Conservation (phyloP, 2,329 filamentous ascomycete genomes). For the Aspergillus calidoustus region DNA sequence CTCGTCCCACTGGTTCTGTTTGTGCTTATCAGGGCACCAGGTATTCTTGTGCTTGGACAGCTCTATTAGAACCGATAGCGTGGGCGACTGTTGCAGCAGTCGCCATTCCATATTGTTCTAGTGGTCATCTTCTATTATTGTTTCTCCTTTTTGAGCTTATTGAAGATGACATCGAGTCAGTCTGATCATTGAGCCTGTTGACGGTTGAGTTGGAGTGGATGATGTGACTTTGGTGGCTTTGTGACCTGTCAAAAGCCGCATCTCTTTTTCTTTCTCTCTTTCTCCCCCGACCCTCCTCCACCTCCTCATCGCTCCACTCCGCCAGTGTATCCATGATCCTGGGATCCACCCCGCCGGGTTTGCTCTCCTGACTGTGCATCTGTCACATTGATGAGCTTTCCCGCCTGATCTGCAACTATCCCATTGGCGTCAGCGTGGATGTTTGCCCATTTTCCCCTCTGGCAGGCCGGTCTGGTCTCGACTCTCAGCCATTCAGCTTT, state of each 20-base stretch:
- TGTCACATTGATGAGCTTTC: constrained; percentile 23
- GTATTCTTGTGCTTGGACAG: no score
- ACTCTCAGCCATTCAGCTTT: neutral
- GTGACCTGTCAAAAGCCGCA: constrained; percentile 13
- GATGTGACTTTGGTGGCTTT: neutral
- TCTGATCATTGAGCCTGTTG: neutral
- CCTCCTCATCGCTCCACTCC: neutral
- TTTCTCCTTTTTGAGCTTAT: neutral
- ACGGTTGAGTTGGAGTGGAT: neutral
- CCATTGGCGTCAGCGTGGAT: constrained; percentile 6
- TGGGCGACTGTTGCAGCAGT: neutral
- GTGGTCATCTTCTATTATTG: neutral
- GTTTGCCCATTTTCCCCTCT: constrained; percentile 6
- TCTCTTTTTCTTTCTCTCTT: neutral
- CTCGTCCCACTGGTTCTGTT: neutral
- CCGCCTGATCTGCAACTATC: constrained; percentile 12
- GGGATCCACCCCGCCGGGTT: constrained; percentile 5
- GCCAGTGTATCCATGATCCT: neutral
- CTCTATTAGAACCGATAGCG: neutral
- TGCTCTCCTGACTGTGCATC: constrained; percentile 19
- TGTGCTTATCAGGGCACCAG: neutral
- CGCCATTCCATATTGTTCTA: neutral
- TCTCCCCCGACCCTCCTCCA: neutral
- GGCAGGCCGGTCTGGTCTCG: neutral
- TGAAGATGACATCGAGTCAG: neutral